Evolutionary conservation across 768 basidiomycete species (phyloP).

Genomic region (Lactarius quietus): DNA sequence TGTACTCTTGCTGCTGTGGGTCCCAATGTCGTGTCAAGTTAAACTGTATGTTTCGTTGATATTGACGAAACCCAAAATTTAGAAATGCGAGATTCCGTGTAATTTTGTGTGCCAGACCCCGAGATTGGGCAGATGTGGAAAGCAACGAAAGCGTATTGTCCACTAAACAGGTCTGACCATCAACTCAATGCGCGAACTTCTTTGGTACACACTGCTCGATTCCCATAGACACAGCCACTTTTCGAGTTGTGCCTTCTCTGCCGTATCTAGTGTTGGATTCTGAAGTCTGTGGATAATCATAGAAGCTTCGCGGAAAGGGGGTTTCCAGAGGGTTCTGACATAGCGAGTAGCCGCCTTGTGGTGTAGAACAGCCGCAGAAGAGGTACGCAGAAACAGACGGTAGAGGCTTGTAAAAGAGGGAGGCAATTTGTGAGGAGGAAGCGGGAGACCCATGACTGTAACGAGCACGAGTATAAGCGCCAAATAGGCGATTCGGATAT

Average conservation of each 20-base stretch:
- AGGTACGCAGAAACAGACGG: conserved; percentile 22
- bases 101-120: conserved; percentile 57
- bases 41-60: conserved; percentile 14
- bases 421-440: conserved; percentile 9
- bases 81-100: conserved; percentile 53
- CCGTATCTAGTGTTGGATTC: background rate
- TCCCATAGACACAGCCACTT: conserved; percentile 22
- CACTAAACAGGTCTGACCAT: conserved; percentile 39
- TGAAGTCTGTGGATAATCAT: conserved; percentile 14
- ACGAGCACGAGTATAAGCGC: background rate
- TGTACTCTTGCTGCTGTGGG: conserved; percentile 13
- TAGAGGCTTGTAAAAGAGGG: conserved; percentile 22
- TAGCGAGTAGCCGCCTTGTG: conserved; percentile 17
- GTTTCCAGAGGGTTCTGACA: conserved; percentile 20
- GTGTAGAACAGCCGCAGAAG: conserved; percentile 23
- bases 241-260: conserved; percentile 16
- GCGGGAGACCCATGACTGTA: background rate
- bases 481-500: background rate
- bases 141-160: conserved; percentile 63
- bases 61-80: conserved; percentile 34
- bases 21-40: conserved; percentile 20
- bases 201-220: conserved; percentile 10
- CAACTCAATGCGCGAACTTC: background rate
- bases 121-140: conserved; percentile 55
- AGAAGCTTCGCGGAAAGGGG: conserved; percentile 23